Percentiles rank a stretch among this genome's conserved stretches.
Evolutionary conservation across 768 basidiomycete species (phyloP).

Genomic region (Leccinellum albellum): DNA sequence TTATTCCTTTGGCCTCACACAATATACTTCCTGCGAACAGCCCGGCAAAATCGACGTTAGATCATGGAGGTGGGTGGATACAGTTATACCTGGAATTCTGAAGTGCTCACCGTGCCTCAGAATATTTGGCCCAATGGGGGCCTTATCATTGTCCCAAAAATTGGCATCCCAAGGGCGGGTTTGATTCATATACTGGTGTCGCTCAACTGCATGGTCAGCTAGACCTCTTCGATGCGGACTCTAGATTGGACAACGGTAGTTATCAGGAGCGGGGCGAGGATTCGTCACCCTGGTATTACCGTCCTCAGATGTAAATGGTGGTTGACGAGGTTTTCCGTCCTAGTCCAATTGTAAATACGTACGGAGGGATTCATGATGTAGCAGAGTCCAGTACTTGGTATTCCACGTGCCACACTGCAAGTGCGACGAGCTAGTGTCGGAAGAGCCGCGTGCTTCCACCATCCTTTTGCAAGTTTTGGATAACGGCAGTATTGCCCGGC

Average conservation of each 20-base stretch:
- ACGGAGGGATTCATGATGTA: too few species aligned
- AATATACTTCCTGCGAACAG: neutral
- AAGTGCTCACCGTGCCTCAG: constrained; percentile 5
- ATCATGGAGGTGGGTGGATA: neutral
- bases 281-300: neutral
- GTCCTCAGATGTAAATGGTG: neutral
- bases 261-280: neutral
- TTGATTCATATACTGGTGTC: neutral
- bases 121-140: neutral
- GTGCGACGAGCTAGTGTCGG: too few species aligned
- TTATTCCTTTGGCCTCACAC: neutral
- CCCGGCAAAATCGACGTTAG: neutral
- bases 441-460: too few species aligned
- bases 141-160: neutral
- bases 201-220: neutral
- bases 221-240: neutral
- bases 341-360: neutral
- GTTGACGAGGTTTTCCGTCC: neutral
- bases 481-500: too few species aligned
- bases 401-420: too few species aligned
- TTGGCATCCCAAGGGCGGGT: neutral
- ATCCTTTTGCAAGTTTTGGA: too few species aligned
- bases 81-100: neutral
- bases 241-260: neutral
- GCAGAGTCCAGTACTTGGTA: too few species aligned